Percentiles rank a stretch among this genome's conserved stretches.
Evolutionary conservation across 768 basidiomycete species (phyloP).

Genomic region (Tricholoma flavovirens): DNA sequence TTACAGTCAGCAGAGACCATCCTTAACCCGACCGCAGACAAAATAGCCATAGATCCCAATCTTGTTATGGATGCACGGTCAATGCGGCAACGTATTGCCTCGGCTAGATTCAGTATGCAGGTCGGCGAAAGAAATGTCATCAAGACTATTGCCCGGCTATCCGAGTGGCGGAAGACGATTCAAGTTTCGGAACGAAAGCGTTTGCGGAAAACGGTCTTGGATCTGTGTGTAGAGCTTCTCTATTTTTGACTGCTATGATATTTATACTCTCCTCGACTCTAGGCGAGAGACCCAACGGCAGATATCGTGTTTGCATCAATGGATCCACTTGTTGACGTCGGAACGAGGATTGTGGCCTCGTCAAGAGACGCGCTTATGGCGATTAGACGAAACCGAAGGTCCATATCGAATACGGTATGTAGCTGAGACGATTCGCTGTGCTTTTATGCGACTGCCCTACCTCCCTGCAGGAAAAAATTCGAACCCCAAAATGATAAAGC

Average conservation of each 20-base stretch:
- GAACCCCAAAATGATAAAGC: constrained; percentile 54
- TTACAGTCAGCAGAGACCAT: constrained; percentile 48
- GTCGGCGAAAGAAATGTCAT: constrained; percentile 57
- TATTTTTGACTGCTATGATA: background rate
- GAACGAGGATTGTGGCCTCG: constrained; percentile 85
- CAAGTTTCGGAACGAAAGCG: constrained; percentile 66
- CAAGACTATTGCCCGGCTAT: constrained; percentile 57
- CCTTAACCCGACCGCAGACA: constrained; percentile 43
- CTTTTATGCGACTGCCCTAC: background rate
- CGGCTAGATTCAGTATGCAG: constrained; percentile 56
- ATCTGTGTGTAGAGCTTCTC: constrained; percentile 45
- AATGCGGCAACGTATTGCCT: constrained; percentile 46
- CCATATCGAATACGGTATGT: constrained; percentile 76
- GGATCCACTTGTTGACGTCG: constrained; percentile 54
- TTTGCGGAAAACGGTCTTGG: constrained; percentile 63
- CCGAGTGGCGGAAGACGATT: constrained; percentile 71
- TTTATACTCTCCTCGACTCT: constrained; percentile 1
- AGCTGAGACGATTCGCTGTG: background rate
- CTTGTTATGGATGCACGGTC: constrained; percentile 49
- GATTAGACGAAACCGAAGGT: constrained; percentile 88
- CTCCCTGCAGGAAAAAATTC: constrained; percentile 60
- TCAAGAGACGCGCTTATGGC: constrained; percentile 51
- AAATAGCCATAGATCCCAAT: constrained; percentile 46
- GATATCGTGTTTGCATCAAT: constrained; percentile 52
- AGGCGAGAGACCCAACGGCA: constrained; percentile 79